These are phyloP conservation scores for Dryadomyces quercus-mongolicae DNA, from an alignment of 2,329 filamentous ascomycete genomes.

Conservation along the genomic window DNA sequence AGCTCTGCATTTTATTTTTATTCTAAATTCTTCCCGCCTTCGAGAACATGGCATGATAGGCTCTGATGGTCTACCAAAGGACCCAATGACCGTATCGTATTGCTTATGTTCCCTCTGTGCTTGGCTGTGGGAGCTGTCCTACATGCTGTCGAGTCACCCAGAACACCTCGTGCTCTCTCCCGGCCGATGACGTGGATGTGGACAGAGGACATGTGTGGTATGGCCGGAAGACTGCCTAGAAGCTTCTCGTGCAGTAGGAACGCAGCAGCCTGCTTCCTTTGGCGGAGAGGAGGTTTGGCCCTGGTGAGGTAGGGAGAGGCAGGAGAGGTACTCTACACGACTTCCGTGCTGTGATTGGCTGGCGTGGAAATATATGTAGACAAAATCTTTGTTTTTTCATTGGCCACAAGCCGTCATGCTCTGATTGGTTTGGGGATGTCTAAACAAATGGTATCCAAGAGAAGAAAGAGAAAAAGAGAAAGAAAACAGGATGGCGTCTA, in stretches of 20 bases:
- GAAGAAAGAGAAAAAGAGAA: not conserved
- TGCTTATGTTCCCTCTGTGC: not conserved
- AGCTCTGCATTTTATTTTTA: not conserved
- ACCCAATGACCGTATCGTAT: not conserved
- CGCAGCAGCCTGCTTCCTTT: too few relatives aligned
- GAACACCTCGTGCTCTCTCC: not conserved
- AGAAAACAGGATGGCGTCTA: not conserved
- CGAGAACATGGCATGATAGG: not conserved
- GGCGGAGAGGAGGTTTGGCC: too few relatives aligned
- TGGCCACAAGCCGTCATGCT: not conserved
- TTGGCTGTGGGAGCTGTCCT: not conserved
- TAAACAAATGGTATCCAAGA: not conserved
- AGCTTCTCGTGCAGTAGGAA: not conserved
- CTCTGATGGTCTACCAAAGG: too few relatives aligned
- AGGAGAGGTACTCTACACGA: too few relatives aligned
- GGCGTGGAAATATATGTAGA: not conserved
- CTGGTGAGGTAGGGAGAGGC: too few relatives aligned
- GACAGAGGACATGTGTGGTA: not conserved
- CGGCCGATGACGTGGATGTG: not conserved
- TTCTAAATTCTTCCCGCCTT: not conserved
- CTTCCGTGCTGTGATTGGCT: not conserved
- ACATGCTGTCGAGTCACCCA: not conserved
- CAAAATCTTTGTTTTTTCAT: not conserved
- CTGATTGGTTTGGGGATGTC: not conserved
- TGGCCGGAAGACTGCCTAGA: not conserved